Evolutionary conservation across 495 filamentous ascomycete genomes (phyloP).

Genomic region (Symbiotaphrina buchneri): DNA sequence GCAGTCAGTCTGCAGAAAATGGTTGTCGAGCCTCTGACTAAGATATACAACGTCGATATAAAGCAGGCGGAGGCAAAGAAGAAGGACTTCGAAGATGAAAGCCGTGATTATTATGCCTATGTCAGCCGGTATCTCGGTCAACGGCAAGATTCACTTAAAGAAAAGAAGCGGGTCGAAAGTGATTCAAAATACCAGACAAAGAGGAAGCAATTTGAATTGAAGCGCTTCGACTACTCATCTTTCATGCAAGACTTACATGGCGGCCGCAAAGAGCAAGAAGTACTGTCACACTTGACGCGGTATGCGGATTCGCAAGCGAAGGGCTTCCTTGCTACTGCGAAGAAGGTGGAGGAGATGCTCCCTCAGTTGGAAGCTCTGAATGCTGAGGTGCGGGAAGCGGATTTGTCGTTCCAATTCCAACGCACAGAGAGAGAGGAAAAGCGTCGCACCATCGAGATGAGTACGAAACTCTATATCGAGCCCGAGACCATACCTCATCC

Average conservation of each 20-base stretch:
- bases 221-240: constrained; percentile 94
- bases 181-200: constrained; percentile 94
- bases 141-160: constrained; percentile 83
- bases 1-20: constrained; percentile 66
- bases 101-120: constrained; percentile 90
- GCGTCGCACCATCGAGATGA: constrained; percentile 71
- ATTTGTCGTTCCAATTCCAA: constrained; percentile 90
- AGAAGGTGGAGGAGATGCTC: constrained; percentile 69
- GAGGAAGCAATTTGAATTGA: constrained; percentile 82
- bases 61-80: constrained; percentile 96
- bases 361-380: constrained; percentile 87
- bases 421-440: constrained; percentile 87
- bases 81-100: constrained; percentile 96
- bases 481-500: constrained; percentile 27
- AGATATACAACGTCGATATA: constrained; percentile 85
- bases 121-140: constrained; percentile 88
- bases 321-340: constrained; percentile 57
- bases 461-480: constrained; percentile 57
- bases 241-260: constrained; percentile 99
- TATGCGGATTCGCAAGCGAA: constrained; percentile 83
- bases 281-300: constrained; percentile 84
- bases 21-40: constrained; percentile 81
- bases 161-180: constrained; percentile 86
- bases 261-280: constrained; percentile 91
- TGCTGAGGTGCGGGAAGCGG: constrained; percentile 68